Percentiles rank a stretch among this genome's conserved stretches.
phyloP scores from a whole-genome alignment of 768 basidiomycete genomes.

The Tylopilus intermedius region DNA sequence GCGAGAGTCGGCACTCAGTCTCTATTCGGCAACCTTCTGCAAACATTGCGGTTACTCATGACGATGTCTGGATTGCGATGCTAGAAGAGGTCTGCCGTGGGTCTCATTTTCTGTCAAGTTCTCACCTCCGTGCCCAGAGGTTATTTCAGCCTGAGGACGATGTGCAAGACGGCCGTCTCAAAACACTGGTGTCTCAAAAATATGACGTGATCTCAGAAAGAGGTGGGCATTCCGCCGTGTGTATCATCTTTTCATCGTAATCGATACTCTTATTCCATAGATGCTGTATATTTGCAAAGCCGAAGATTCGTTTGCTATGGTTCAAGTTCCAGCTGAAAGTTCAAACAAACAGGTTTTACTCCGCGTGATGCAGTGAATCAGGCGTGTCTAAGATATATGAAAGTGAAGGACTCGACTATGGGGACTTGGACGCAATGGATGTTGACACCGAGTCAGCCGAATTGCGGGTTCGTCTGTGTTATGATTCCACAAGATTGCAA shows the following conservation, averaged over 20 bases:
- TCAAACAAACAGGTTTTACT: not conserved
- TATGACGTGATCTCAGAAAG: not conserved
- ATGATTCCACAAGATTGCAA: too few species aligned
- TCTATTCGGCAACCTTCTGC: not conserved
- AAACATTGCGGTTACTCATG: conserved; percentile 1
- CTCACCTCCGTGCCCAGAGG: not conserved
- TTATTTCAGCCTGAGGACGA: conserved; percentile 1
- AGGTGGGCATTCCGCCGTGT: not conserved
- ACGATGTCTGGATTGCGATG: conserved; percentile 5
- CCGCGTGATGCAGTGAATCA: not conserved
- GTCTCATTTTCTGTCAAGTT: not conserved
- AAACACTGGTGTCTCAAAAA: not conserved
- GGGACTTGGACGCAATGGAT: too few species aligned
- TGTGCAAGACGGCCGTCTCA: not conserved
- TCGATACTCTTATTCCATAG: not conserved
- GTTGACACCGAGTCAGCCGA: too few species aligned
- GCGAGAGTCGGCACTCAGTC: not conserved
- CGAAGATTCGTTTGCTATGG: not conserved
- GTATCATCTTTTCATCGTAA: not conserved
- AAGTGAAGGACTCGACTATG: too few species aligned
- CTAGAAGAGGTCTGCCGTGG: conserved; percentile 4
- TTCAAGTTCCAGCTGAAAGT: too few species aligned
- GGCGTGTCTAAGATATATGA: too few species aligned
- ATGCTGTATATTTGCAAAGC: conserved; percentile 11
- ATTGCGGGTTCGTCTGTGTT: too few species aligned